A percentile compares a stretch with the other conserved stretches of the same genome.
Conservation (phyloP, 1,139 yeast species). For the Sugiyamaella paludigena region DNA sequence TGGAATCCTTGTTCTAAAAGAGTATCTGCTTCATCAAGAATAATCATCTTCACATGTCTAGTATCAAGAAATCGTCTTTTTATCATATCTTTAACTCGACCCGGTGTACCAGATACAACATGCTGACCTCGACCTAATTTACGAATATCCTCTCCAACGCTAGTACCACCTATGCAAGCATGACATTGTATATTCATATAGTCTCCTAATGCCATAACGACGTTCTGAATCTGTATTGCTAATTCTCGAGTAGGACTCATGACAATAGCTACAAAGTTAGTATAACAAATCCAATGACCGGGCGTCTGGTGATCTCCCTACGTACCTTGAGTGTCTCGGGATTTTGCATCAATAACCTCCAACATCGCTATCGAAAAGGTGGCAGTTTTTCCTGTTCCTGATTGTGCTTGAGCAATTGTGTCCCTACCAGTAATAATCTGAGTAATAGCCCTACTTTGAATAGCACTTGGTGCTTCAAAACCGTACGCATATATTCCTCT, state of each 20-base stretch:
- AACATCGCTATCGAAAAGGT: slow-evolving; percentile 92
- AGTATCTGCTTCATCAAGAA: slow-evolving; percentile 95
- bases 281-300: slow-evolving; percentile 49
- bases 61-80: slow-evolving; percentile 68
- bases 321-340: slow-evolving; percentile 45
- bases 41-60: slow-evolving; percentile 73
- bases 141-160: slow-evolving; percentile 76
- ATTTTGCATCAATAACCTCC: slow-evolving; percentile 68
- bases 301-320: no score
- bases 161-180: slow-evolving; percentile 92
- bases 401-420: slow-evolving; percentile 95
- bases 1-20: slow-evolving; percentile 86
- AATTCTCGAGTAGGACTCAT: slow-evolving; percentile 95
- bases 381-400: slow-evolving; percentile 98
- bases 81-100: slow-evolving; percentile 85
- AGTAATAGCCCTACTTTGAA: slow-evolving; percentile 90
- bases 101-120: slow-evolving; percentile 96
- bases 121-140: slow-evolving; percentile 76
- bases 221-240: slow-evolving; percentile 85
- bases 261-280: slow-evolving; percentile 60
- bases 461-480: slow-evolving; percentile 91
- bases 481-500: slow-evolving; percentile 88
- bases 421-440: slow-evolving; percentile 90
- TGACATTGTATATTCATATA: slow-evolving; percentile 78
- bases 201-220: slow-evolving; percentile 79